phyloP scores from a whole-genome alignment of 2,329 filamentous ascomycete species.

The Sporothrix luriei region DNA sequence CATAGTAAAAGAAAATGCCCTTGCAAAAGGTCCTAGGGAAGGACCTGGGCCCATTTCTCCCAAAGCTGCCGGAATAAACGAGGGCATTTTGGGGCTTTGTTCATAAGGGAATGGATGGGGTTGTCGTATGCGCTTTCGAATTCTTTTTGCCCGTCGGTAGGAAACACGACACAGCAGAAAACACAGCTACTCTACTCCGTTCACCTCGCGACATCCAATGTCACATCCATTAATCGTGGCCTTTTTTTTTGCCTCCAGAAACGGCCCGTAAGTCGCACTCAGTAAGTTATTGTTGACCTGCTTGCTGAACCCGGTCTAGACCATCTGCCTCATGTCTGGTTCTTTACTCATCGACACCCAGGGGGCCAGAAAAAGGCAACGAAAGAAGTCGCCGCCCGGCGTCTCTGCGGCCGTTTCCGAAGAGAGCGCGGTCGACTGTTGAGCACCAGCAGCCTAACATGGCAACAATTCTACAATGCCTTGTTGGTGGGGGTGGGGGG shows the following conservation, averaged over 20 bases:
- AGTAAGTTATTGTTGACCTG: not conserved
- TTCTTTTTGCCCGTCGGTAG: no score
- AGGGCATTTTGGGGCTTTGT: not conserved
- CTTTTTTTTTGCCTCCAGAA: not conserved
- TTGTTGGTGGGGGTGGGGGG: no score
- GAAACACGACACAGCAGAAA: not conserved
- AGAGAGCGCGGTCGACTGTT: not conserved
- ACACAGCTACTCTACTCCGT: not conserved
- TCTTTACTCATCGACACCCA: not conserved
- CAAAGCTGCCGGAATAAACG: not conserved
- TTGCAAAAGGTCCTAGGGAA: conserved; percentile 17
- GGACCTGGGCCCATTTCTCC: conserved; percentile 13
- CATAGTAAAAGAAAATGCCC: conserved; percentile 15
- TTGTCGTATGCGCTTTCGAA: no score
- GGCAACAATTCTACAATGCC: not conserved
- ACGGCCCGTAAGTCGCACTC: conserved; percentile 5
- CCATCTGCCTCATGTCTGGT: not conserved
- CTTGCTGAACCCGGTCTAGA: not conserved
- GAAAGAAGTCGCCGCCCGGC: conserved; percentile 26
- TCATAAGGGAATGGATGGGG: not conserved
- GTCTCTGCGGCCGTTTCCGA: conserved; percentile 27
- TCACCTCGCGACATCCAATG: not conserved
- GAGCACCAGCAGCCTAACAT: not conserved
- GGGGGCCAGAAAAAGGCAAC: not conserved
- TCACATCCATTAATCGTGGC: not conserved